Base-by-base conservation (phyloP, 176 grass and related monocot genomes). In the Cenchrus purpureus region DNA sequence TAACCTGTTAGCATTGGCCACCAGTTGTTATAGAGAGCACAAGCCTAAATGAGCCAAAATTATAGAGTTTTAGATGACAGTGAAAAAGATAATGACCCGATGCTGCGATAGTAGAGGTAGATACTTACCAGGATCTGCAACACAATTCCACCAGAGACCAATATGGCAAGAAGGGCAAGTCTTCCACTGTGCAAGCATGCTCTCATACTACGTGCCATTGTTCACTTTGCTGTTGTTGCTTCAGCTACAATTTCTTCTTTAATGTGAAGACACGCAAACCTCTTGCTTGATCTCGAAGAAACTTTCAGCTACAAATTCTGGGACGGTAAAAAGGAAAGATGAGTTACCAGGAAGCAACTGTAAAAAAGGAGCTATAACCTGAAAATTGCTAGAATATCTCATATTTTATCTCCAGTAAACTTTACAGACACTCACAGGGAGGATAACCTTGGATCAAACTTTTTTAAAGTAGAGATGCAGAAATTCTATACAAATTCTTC, bases 1-100 rank as follows among this genome's bases (percentile, higher is more conserved):
- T 79, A 77, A 99, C 93, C 97, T 92, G 97, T 99, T 51, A 96
- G 82, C 97, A 99, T 96, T 76, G 97, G 97, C 97, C 97, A 99
- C 97, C 97, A 99, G 76, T 99, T 99, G 87, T 85, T 92, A 56
- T 96, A 94, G 6, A 99, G 65, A 88, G 88, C 90, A 65, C 97
- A 99, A 1, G 97, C 97, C 97, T 99, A 82, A 71, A 53, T 16
- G 59, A 46, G 73, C 12, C 55, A 71, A 40, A 49, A 22, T 15
- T 58, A 45, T 10, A 79, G 11, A 75, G 11, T 51, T 71, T 86
- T 79, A 72, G 72, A 32, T 14, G 65, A 84, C 15, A 71, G 57
- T 37, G 5, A 6, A 83, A 70, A n/a, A 11, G 17, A 81, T 82
- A 77, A 80, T 48, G 49, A 28, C 22, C 9, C 15, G 12, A 22